These are phyloP conservation scores for Fusarium pseudograminearum DNA, from an alignment of 2,329 filamentous ascomycete genomes.

Conservation along the genomic window DNA sequence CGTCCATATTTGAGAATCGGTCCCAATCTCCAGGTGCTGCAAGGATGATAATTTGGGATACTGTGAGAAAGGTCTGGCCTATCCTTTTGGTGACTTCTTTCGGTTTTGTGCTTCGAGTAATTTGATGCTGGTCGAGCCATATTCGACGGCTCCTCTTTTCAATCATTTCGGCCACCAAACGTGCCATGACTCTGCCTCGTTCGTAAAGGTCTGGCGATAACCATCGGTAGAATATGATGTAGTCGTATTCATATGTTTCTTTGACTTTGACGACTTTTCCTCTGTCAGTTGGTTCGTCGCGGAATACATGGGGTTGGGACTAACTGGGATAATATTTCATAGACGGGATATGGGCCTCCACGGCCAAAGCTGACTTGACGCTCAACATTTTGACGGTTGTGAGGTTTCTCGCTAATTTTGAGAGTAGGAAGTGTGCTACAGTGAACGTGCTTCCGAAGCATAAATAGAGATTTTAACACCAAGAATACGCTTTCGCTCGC, in stretches of 20 bases:
- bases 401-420: fast-evolving
- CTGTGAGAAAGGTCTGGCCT: not conserved
- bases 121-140: conserved; percentile 30
- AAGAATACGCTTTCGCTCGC: not conserved
- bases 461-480: too few species aligned
- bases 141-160: conserved; percentile 14
- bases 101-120: conserved; percentile 1
- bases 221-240: conserved; percentile 28
- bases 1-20: conserved; percentile 11
- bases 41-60: conserved; percentile 15
- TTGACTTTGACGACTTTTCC: not conserved
- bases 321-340: not conserved
- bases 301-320: fast-evolving
- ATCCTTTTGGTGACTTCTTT: conserved; percentile 11
- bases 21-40: conserved; percentile 13
- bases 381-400: not conserved
- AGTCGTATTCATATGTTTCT: conserved; percentile 1
- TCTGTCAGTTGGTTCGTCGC: not conserved
- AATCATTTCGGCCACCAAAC: conserved; percentile 14
- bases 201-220: conserved; percentile 16
- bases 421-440: fast-evolving
- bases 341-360: not conserved
- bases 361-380: not conserved
- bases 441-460: not conserved
- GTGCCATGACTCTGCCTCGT: conserved; percentile 26